Percentiles rank a stretch among this genome's conserved stretches.
Evolutionary conservation across 495 filamentous ascomycete genomes (phyloP).

Genomic region (Xylaria flabelliformis): DNA sequence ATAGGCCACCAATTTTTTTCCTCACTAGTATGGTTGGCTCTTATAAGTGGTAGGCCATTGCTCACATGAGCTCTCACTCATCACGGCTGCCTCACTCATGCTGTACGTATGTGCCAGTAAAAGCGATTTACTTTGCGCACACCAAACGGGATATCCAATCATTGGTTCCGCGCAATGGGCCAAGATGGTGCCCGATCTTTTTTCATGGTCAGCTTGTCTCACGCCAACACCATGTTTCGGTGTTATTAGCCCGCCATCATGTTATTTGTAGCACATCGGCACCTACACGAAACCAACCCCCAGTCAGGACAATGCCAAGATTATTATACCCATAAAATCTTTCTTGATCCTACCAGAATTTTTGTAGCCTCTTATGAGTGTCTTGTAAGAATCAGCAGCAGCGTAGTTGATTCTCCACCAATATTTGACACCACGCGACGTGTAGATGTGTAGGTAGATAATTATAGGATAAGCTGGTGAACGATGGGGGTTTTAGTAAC

Average conservation of each 20-base stretch:
- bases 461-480: neutral
- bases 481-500: neutral
- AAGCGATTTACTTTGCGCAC: neutral
- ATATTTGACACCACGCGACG: neutral
- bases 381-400: neutral
- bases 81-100: constrained; percentile 9
- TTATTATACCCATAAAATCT: neutral
- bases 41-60: constrained; percentile 11
- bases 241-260: constrained; percentile 17
- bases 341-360: neutral
- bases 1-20: constrained; percentile 9
- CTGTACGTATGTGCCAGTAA: neutral
- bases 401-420: neutral
- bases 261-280: constrained; percentile 21
- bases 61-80: constrained; percentile 16
- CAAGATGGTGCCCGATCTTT: constrained; percentile 2
- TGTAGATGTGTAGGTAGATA: neutral
- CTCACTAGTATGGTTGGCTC: neutral
- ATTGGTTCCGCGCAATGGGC: neutral
- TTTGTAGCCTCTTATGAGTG: neutral
- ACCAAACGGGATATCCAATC: neutral
- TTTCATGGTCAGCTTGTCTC: constrained; percentile 25
- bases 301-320: constrained; percentile 1
- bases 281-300: constrained; percentile 24
- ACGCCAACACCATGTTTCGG: constrained; percentile 25